Base-by-base conservation (phyloP, 1,284 basidiomycete species). In the Fomitopsis palustris region DNA sequence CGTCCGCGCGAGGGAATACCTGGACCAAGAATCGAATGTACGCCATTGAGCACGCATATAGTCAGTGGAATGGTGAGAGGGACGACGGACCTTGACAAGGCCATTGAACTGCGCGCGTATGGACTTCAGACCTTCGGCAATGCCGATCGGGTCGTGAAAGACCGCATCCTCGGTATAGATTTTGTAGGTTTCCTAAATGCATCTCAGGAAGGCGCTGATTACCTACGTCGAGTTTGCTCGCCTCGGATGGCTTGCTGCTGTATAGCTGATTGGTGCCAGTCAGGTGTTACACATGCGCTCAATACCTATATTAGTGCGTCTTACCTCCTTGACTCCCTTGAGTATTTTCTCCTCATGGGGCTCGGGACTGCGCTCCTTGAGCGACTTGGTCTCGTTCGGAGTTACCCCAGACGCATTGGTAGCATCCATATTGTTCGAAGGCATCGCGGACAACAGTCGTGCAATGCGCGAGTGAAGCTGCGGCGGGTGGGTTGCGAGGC, bases 81-180 rank as follows among this genome's bases (percentile, higher is more conserved):
- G 27, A 42, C 10, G 17, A 21, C 61, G n/a, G 33, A 78, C 80
- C 73, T 81, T 80, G 5, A 74, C 74, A 2, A 82, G 70, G 4
- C 72, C 81, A 31, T 80, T 71, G 67, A 82, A 82, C 60, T 82
- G 81, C 0, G 75, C 72, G 27, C 75, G 73, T 49, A 82, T 79
- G 10, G 77, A 73, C 31, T 70, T 69, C 14, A 71, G 59, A 7
- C 80, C 81, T 54, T 77, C 67, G 7, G 80, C 78, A 56, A 80
- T 78, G 23, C 80, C 80, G 54, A 81, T 66, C n/a, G 79, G 80
- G 64, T 81, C 80, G 57, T 79, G 77, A 63, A 82, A 82, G 51
- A 78, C 68, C 0, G 78, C 79, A 37, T 81, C 69, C 23, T 69
- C 58, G 8, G 77, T 61, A 57, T 82, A 83, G 5, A 81, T 74